phyloP scores from a whole-genome alignment of 164 flowering plant genomes.

The Vitis riparia region DNA sequence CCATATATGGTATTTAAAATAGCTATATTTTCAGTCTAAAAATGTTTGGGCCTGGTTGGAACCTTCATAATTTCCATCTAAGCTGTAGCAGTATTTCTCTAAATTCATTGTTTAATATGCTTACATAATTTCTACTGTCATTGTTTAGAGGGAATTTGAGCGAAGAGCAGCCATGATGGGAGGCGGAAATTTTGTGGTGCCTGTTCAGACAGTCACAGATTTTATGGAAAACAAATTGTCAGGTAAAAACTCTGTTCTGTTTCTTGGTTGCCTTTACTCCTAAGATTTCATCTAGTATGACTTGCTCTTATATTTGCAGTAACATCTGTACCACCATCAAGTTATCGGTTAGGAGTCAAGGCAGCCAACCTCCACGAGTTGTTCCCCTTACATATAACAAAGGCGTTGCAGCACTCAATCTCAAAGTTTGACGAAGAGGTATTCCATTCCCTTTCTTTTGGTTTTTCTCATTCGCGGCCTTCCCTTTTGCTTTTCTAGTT shows the following conservation, averaged over 20 bases:
- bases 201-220: slow-evolving; percentile 86
- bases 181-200: slow-evolving; percentile 91
- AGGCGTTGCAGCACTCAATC: slow-evolving; percentile 72
- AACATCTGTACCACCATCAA: slow-evolving; percentile 74
- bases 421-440: slow-evolving; percentile 85
- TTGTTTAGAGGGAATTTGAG: slow-evolving; percentile 71
- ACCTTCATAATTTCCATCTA: not conserved
- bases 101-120: not conserved
- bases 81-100: not conserved
- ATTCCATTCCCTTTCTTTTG: not conserved
- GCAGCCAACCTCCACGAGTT: slow-evolving; percentile 85
- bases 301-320: slow-evolving; percentile 32
- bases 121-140: not conserved
- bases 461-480: no score
- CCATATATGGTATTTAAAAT: not conserved
- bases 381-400: slow-evolving; percentile 66
- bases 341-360: slow-evolving; percentile 93
- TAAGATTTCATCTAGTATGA: slow-evolving; percentile 7
- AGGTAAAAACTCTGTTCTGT: slow-evolving; percentile 40
- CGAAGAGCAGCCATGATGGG: slow-evolving; percentile 84
- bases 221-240: slow-evolving; percentile 74
- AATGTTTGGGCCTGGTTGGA: not conserved
- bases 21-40: not conserved
- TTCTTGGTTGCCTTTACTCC: not conserved
- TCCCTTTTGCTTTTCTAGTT: not conserved